These are phyloP conservation scores for Globisporangium cederbergense DNA, from an alignment of 352 stramenopile species.

Conservation along the genomic window DNA sequence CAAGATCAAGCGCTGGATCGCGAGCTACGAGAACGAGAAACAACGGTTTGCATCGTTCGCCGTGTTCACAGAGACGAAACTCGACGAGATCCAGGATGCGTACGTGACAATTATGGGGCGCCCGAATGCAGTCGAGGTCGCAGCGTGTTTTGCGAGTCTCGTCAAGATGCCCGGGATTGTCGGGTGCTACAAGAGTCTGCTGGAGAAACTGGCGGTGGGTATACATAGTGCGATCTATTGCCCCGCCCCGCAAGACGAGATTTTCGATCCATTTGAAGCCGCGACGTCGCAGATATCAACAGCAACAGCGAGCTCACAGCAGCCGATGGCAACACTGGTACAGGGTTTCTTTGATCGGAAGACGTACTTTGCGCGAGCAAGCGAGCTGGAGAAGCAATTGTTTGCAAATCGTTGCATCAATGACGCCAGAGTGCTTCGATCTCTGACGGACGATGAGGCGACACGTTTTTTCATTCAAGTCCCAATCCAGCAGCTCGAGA, in stretches of 20 bases:
- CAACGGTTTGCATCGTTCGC: slow-evolving; percentile 70
- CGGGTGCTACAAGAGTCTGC: slow-evolving; percentile 57
- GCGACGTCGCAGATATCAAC: neutral
- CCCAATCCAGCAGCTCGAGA: slow-evolving; percentile 31
- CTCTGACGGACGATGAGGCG: slow-evolving; percentile 43
- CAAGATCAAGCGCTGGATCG: slow-evolving; percentile 61
- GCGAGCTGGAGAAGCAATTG: slow-evolving; percentile 48
- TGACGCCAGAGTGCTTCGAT: slow-evolving; percentile 33
- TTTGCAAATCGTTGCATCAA: slow-evolving; percentile 37
- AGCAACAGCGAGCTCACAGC: neutral
- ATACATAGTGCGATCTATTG: slow-evolving; percentile 63
- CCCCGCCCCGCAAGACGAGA: slow-evolving; percentile 5
- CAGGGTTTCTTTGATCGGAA: slow-evolving; percentile 49
- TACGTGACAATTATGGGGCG: slow-evolving; percentile 44
- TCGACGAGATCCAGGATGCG: slow-evolving; percentile 67
- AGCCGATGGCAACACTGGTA: slow-evolving; percentile 53
- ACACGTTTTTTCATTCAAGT: slow-evolving; percentile 40
- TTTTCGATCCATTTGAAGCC: neutral
- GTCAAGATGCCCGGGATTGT: slow-evolving; percentile 80
- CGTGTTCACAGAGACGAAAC: slow-evolving; percentile 72
- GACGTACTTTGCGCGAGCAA: slow-evolving; percentile 66
- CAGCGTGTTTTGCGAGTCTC: slow-evolving; percentile 71
- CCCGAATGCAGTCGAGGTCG: slow-evolving; percentile 68
- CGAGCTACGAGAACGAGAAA: slow-evolving; percentile 64
- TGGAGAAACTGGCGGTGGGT: slow-evolving; percentile 62